Percentiles rank a stretch among this genome's conserved stretches.
Conservation (phyloP, 2,329 filamentous ascomycete species). For the Colletotrichum ledebouriae region DNA sequence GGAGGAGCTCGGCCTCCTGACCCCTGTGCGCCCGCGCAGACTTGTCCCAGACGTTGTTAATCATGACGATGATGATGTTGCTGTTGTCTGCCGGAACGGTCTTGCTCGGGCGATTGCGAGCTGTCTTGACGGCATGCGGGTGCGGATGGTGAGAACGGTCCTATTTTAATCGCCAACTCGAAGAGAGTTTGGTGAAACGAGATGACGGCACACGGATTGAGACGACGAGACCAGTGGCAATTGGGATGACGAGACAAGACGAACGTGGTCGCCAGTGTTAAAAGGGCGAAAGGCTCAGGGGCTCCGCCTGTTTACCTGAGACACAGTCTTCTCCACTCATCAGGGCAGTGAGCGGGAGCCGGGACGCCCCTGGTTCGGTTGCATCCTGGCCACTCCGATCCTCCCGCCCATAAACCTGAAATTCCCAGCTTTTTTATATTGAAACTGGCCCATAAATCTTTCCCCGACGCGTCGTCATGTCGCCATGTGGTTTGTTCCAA, state of each 20-base stretch:
- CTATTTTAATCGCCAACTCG: neutral
- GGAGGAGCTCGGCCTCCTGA: constrained; percentile 13
- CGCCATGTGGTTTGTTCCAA: neutral
- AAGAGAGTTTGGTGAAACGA: constrained; percentile 6
- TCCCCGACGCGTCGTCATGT: constrained; percentile 1
- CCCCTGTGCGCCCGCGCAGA: constrained; percentile 31
- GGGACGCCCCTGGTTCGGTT: constrained; percentile 2
- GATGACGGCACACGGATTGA: constrained; percentile 2
- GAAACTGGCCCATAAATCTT: constrained; percentile 2
- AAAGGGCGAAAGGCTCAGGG: constrained; percentile 21
- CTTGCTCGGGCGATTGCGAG: constrained; percentile 11
- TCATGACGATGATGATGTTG: constrained; percentile 14
- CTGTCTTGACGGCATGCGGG: constrained; percentile 9
- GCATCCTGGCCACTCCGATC: constrained; percentile 18
- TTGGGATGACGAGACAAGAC: constrained; percentile 12
- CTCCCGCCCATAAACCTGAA: constrained; percentile 28
- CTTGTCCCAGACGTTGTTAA: constrained; percentile 32
- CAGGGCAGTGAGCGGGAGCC: constrained; percentile 9
- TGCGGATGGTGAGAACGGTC: neutral
- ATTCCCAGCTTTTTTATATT: constrained; percentile 11
- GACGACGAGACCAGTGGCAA: too few relatives aligned
- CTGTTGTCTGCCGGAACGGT: neutral
- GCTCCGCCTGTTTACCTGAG: constrained; percentile 24
- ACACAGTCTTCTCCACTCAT: constrained; percentile 15
- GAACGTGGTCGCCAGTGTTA: constrained; percentile 1